These are phyloP conservation scores for Plasmodium cynomolgi DNA, from an alignment of 169 alveolate genomes.

Conservation along the genomic window DNA sequence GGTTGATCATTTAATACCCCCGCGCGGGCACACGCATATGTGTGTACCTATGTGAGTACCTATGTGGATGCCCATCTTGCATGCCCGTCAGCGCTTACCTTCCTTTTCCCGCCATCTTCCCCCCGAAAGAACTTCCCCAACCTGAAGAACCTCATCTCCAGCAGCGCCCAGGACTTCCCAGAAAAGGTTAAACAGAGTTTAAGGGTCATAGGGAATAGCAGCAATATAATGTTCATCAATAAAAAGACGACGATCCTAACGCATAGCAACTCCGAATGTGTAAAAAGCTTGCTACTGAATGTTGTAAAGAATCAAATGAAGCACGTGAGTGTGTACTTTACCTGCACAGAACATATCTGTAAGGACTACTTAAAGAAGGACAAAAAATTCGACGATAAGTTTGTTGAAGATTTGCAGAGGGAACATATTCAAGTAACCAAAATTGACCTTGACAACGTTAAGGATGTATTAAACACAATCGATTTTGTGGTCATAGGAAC, in stretches of 20 bases:
- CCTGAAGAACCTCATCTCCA: slow-evolving; percentile 8
- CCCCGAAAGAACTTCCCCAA: slow-evolving; percentile 23
- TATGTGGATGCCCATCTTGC: neutral
- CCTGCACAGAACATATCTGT: slow-evolving; percentile 10
- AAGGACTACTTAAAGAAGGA: slow-evolving; percentile 41
- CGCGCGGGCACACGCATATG: neutral
- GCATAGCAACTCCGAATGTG: slow-evolving; percentile 65
- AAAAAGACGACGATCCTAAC: slow-evolving; percentile 41
- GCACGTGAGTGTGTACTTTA: slow-evolving; percentile 51
- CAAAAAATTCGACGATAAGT: slow-evolving; percentile 43
- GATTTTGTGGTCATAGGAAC: slow-evolving; percentile 69
- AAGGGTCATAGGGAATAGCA: slow-evolving; percentile 20
- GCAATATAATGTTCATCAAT: slow-evolving; percentile 36
- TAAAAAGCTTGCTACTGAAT: slow-evolving; percentile 41
- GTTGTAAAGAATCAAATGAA: slow-evolving; percentile 43
- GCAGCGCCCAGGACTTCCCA: slow-evolving; percentile 43
- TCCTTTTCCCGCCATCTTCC: neutral
- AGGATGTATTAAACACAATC: slow-evolving; percentile 42
- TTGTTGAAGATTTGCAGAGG: slow-evolving; percentile 41
- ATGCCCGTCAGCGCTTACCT: neutral
- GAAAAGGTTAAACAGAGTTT: slow-evolving; percentile 32
- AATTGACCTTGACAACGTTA: slow-evolving; percentile 14
- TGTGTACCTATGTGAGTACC: neutral
- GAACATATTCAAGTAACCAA: slow-evolving; percentile 48
- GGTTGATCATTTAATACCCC: neutral